Conservation (phyloP, 768 basidiomycete species). For the Crucibulum laeve region DNA sequence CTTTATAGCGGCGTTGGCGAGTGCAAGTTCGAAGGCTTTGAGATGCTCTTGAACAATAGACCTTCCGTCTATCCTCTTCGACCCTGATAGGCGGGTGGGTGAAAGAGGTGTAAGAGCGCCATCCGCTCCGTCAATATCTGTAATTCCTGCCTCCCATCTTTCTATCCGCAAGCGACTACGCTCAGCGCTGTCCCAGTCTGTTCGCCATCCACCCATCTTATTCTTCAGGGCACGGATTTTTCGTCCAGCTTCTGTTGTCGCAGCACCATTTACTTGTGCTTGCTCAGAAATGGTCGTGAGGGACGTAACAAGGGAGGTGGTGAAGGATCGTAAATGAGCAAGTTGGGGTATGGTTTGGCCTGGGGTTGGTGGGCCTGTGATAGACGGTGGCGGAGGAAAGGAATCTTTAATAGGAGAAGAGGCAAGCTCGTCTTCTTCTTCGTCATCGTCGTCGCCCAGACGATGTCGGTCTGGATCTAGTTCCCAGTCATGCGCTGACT, state of each 20-base stretch:
- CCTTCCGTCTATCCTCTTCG: conserved; percentile 61
- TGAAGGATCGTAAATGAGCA: conserved; percentile 67
- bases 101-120: conserved; percentile 18
- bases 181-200: conserved; percentile 84
- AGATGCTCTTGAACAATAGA: conserved; percentile 75
- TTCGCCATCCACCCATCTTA: conserved; percentile 73
- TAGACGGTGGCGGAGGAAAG: conserved; percentile 47
- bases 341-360: conserved; percentile 62
- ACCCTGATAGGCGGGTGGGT: conserved; percentile 19
- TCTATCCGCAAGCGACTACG: conserved; percentile 72
- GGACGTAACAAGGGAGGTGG: conserved; percentile 69
- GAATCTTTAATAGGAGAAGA: conserved; percentile 53
- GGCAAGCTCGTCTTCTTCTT: conserved; percentile 28
- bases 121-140: conserved; percentile 33
- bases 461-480: conserved; percentile 46
- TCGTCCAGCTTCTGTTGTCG: conserved; percentile 79
- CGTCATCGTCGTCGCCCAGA: conserved; percentile 46
- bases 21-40: conserved; percentile 66
- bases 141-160: conserved; percentile 69
- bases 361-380: conserved; percentile 50
- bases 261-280: conserved; percentile 83
- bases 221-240: conserved; percentile 86
- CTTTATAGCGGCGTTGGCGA: conserved; percentile 70
- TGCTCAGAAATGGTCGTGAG: conserved; percentile 80
- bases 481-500: conserved; percentile 53